phyloP scores from a whole-genome alignment of 441 rosid species.

The Jatropha podagrica region DNA sequence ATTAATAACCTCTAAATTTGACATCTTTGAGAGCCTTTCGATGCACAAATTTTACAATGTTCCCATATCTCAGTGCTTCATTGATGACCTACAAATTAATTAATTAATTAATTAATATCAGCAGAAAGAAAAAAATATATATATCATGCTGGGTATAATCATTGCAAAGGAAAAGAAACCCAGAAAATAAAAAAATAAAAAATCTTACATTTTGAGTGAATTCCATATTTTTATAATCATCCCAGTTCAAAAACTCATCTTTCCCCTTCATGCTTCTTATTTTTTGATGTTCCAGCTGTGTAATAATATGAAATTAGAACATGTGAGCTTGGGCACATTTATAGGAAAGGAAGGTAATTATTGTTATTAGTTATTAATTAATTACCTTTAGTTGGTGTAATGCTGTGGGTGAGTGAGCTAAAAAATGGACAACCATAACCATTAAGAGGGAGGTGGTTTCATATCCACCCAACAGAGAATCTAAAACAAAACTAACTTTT shows the following conservation, averaged over 20 bases:
- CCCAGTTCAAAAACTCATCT: slow-evolving; percentile 51
- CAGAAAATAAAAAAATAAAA: neutral
- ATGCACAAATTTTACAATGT: slow-evolving; percentile 60
- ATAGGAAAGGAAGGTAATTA: neutral
- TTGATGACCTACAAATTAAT: slow-evolving; percentile 46
- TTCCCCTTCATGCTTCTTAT: slow-evolving; percentile 44
- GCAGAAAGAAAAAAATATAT: too few relatives aligned
- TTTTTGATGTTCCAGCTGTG: slow-evolving; percentile 47
- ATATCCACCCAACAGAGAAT: slow-evolving; percentile 62
- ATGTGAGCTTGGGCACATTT: too few relatives aligned
- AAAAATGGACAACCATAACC: slow-evolving; percentile 50
- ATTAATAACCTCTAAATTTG: slow-evolving; percentile 45
- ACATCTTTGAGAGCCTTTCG: slow-evolving; percentile 59
- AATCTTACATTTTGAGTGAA: slow-evolving; percentile 52
- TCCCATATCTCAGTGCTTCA: slow-evolving; percentile 57
- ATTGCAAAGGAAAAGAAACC: neutral
- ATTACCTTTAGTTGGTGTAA: slow-evolving; percentile 48
- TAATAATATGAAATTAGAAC: too few relatives aligned
- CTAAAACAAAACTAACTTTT: slow-evolving; percentile 58
- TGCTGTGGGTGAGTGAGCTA: slow-evolving; percentile 41
- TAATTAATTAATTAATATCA: slow-evolving; percentile 1
- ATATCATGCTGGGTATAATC: slow-evolving; percentile 12
- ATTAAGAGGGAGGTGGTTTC: slow-evolving; percentile 61
- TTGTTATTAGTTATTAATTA: too few relatives aligned
- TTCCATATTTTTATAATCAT: slow-evolving; percentile 55